A percentile compares a stretch with the other conserved stretches of the same genome.
phyloP scores from a whole-genome alignment of 495 filamentous ascomycete genomes.

The Aspergillus funiculosus region DNA sequence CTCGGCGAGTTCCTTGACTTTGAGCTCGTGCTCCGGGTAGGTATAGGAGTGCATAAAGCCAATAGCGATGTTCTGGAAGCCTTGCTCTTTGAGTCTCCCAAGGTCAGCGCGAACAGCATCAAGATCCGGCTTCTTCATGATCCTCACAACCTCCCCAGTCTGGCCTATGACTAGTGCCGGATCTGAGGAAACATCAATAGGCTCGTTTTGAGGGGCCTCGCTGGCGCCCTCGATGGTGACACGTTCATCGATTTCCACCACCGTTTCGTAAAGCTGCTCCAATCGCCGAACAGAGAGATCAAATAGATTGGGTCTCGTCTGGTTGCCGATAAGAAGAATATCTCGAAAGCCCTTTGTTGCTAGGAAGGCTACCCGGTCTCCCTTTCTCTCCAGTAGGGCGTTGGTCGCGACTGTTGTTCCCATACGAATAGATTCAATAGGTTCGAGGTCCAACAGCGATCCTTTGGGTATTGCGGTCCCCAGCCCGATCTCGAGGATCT shows the following conservation, averaged over 20 bases:
- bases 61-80: constrained; percentile 38
- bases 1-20: constrained; percentile 34
- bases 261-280: constrained; percentile 61
- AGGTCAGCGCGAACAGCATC: constrained; percentile 25
- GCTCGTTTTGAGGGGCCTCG: constrained; percentile 22
- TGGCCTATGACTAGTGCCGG: constrained; percentile 26
- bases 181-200: constrained; percentile 46
- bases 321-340: constrained; percentile 76
- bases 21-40: constrained; percentile 40
- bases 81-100: constrained; percentile 25
- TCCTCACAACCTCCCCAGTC: constrained; percentile 37
- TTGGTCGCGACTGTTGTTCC: constrained; percentile 84
- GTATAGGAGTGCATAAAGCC: constrained; percentile 43
- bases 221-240: constrained; percentile 63
- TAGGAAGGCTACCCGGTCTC: constrained; percentile 77
- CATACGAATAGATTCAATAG: constrained; percentile 52
- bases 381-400: constrained; percentile 80
- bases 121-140: constrained; percentile 27
- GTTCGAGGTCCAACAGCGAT: constrained; percentile 24
- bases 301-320: constrained; percentile 69
- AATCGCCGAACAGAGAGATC: constrained; percentile 67
- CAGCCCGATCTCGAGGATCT: constrained; percentile 49
- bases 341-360: constrained; percentile 88
- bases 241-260: constrained; percentile 69
- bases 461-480: constrained; percentile 54